Conservation (phyloP, 2,329 filamentous ascomycete species). For the Neonectria sp. region DNA sequence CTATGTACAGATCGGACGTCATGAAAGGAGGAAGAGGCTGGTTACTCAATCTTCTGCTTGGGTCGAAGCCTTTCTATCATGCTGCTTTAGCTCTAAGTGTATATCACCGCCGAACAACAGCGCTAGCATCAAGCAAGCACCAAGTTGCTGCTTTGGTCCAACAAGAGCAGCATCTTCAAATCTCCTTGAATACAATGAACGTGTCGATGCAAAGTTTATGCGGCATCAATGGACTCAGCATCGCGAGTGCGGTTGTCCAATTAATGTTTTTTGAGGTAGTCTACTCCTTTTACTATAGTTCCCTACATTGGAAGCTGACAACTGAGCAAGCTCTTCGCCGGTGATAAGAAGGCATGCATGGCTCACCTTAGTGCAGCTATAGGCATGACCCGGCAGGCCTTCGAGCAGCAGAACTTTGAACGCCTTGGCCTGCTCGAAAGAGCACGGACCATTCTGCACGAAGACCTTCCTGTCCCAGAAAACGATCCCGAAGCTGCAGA, state of each 20-base stretch:
- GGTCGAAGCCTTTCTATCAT: conserved; percentile 15
- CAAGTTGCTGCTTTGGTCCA: not conserved
- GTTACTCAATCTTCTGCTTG: conserved; percentile 16
- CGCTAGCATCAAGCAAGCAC: not conserved
- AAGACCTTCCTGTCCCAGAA: not conserved
- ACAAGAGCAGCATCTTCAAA: conserved; percentile 13
- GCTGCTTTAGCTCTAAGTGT: conserved; percentile 17
- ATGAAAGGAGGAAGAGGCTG: conserved; percentile 16
- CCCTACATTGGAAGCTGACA: not conserved
- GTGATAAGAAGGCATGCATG: conserved; percentile 5
- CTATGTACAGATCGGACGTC: conserved; percentile 9
- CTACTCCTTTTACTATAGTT: not conserved
- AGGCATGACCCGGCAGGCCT: not conserved
- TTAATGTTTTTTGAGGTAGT: conserved; percentile 17
- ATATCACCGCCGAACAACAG: conserved; percentile 3
- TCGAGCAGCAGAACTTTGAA: not conserved
- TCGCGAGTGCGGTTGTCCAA: conserved; percentile 9
- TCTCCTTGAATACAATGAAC: conserved; percentile 2
- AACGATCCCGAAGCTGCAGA: not conserved
- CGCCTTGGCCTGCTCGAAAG: conserved; percentile 4
- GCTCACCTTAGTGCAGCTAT: conserved; percentile 7
- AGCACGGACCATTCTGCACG: not conserved
- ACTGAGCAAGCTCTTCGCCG: conserved; percentile 5
- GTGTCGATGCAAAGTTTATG: not conserved
- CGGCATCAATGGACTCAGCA: not conserved